A percentile compares a stretch with the other conserved stretches of the same genome.
Conservation (phyloP, 2,329 filamentous ascomycete genomes). For the Penicillium sp. region DNA sequence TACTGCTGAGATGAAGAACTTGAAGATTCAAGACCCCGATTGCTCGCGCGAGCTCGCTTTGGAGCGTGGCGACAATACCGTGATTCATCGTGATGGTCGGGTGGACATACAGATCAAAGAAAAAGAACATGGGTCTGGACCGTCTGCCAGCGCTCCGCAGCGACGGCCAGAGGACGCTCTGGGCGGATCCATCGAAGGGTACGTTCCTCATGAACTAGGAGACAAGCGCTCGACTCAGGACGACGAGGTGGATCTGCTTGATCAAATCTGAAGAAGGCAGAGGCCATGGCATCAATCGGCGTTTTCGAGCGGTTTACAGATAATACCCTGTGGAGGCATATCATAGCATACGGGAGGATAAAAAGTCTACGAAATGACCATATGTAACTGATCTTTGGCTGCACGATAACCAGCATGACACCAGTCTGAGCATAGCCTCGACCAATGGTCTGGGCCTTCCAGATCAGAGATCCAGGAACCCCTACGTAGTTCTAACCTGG, state of each 20-base stretch:
- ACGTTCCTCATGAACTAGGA: constrained; percentile 32
- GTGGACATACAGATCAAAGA: constrained; percentile 38
- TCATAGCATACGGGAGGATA: constrained; percentile 8
- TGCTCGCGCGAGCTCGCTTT: constrained; percentile 33
- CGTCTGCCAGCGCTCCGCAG: constrained; percentile 30
- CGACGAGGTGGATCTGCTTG: constrained; percentile 52
- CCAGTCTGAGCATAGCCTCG: constrained; percentile 3
- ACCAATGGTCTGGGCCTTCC: constrained; percentile 11
- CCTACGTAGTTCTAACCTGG: constrained; percentile 25
- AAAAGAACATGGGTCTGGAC: constrained; percentile 23
- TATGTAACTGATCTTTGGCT: neutral
- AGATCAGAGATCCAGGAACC: constrained; percentile 8
- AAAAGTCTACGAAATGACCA: constrained; percentile 22
- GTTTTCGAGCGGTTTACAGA: constrained; percentile 17
- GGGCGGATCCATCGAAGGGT: constrained; percentile 45
- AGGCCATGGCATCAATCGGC: constrained; percentile 12
- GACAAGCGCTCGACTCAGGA: constrained; percentile 27
- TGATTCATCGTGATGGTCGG: constrained; percentile 27
- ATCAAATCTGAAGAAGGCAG: constrained; percentile 34
- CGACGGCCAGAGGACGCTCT: constrained; percentile 33
- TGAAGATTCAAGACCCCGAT: constrained; percentile 23
- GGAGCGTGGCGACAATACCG: constrained; percentile 36
- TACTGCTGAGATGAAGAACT: constrained; percentile 23
- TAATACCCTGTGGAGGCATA: constrained; percentile 19
- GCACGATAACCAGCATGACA: neutral